A percentile compares a stretch with the other conserved stretches of the same genome.
These are phyloP conservation scores for Rhododendron ovatum DNA, from an alignment of 148 eudicot species.

Conservation along the genomic window DNA sequence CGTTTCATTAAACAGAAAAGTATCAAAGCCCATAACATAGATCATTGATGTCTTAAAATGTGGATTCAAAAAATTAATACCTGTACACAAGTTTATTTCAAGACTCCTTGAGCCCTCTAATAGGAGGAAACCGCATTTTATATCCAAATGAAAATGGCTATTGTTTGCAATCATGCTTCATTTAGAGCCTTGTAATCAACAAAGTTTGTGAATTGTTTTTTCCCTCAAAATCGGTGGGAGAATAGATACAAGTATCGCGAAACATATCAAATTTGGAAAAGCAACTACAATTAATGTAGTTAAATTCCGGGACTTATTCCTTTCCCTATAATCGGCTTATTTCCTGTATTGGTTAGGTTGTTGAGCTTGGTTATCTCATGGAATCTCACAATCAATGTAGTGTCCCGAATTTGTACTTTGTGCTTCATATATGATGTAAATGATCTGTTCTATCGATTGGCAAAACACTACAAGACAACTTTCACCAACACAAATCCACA, in stretches of 20 bases:
- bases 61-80: not conserved
- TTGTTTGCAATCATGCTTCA: not conserved
- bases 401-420: too few relatives aligned
- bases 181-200: not conserved
- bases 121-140: not conserved
- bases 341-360: too few relatives aligned
- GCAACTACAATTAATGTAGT: too few relatives aligned
- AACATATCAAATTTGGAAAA: not conserved
- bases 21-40: not conserved
- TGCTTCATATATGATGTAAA: too few relatives aligned
- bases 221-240: not conserved
- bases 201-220: not conserved
- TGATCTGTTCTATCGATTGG: too few relatives aligned
- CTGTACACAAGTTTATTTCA: not conserved
- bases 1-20: not conserved
- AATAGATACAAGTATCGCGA: not conserved
- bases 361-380: too few relatives aligned
- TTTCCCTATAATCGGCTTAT: too few relatives aligned
- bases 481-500: not conserved
- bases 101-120: not conserved
- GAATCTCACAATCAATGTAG: too few relatives aligned
- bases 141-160: not conserved
- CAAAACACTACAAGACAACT: not conserved
- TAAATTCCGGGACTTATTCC: too few relatives aligned
- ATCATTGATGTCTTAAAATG: not conserved